Conservation (phyloP, 2,329 filamentous ascomycete genomes). For the Exophiala viscosa region DNA sequence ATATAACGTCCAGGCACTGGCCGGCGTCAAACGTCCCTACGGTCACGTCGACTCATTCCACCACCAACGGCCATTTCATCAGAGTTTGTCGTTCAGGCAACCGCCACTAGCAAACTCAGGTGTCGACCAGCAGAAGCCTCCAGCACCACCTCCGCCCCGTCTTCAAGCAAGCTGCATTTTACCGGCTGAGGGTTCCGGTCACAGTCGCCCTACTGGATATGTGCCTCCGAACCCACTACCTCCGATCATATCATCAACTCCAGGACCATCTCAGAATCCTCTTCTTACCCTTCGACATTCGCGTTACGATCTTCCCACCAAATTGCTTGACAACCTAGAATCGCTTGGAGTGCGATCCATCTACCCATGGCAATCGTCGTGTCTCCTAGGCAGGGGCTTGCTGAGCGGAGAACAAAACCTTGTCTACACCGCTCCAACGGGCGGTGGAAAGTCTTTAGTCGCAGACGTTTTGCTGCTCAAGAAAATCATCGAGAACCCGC, state of each 20-base stretch:
- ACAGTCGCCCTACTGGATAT: neutral
- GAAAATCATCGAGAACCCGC: constrained; percentile 60
- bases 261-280: constrained; percentile 39
- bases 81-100: neutral
- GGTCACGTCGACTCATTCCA: constrained; percentile 22
- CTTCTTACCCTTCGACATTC: constrained; percentile 60
- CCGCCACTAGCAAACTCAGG: neutral
- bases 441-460: constrained; percentile 70
- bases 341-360: constrained; percentile 67
- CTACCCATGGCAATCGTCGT: constrained; percentile 76
- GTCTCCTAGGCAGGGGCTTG: constrained; percentile 64
- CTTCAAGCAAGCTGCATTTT: constrained; percentile 15
- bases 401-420: constrained; percentile 64
- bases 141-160: neutral
- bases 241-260: constrained; percentile 25
- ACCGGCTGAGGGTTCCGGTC: neutral
- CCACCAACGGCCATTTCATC: neutral
- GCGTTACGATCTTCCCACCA: constrained; percentile 58
- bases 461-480: constrained; percentile 71
- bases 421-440: constrained; percentile 76
- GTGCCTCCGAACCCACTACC: neutral
- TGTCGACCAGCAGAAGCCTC: neutral
- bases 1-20: constrained; percentile 39
- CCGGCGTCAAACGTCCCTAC: constrained; percentile 50
- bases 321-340: constrained; percentile 62